Conservation (phyloP, 73 alveolate species). For the Symbiodinium pilosum region DNA sequence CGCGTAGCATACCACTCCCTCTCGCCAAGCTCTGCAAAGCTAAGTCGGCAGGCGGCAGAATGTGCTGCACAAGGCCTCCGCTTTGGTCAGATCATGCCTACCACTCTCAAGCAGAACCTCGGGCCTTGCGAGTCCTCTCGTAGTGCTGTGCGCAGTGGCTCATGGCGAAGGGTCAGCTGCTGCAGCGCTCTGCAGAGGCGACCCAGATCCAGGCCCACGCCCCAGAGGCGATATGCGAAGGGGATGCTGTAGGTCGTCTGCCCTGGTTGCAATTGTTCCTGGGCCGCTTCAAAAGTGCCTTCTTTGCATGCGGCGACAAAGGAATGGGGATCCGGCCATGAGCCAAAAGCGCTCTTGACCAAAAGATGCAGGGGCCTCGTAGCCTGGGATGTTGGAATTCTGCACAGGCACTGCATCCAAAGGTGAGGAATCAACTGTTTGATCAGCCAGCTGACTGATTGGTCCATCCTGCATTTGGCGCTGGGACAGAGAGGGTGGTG, state of each 20-base stretch:
- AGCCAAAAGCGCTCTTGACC: slow-evolving; percentile 92
- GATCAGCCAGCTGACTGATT: too few relatives aligned
- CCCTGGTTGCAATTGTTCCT: not conserved
- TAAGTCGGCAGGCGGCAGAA: not conserved
- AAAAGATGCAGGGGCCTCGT: slow-evolving; percentile 49
- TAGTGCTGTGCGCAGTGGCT: slow-evolving; percentile 57
- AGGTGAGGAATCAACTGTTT: not conserved
- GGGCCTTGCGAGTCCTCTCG: slow-evolving; percentile 2
- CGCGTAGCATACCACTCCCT: not conserved
- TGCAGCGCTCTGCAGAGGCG: not conserved
- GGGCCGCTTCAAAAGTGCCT: too few relatives aligned
- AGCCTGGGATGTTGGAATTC: not conserved
- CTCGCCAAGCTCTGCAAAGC: not conserved
- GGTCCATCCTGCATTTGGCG: too few relatives aligned
- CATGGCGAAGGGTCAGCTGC: slow-evolving; percentile 26
- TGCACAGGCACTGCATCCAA: not conserved
- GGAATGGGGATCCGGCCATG: slow-evolving; percentile 24
- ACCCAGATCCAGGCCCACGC: not conserved
- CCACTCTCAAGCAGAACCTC: too few relatives aligned
- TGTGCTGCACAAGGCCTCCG: not conserved
- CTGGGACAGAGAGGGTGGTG: too few relatives aligned
- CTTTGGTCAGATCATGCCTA: not conserved
- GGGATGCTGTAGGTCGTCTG: slow-evolving; percentile 27
- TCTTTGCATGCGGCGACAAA: not conserved
- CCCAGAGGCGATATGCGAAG: slow-evolving; percentile 38